Base-by-base conservation (phyloP, 2,329 filamentous ascomycete species). In the Penicillium sp. region DNA sequence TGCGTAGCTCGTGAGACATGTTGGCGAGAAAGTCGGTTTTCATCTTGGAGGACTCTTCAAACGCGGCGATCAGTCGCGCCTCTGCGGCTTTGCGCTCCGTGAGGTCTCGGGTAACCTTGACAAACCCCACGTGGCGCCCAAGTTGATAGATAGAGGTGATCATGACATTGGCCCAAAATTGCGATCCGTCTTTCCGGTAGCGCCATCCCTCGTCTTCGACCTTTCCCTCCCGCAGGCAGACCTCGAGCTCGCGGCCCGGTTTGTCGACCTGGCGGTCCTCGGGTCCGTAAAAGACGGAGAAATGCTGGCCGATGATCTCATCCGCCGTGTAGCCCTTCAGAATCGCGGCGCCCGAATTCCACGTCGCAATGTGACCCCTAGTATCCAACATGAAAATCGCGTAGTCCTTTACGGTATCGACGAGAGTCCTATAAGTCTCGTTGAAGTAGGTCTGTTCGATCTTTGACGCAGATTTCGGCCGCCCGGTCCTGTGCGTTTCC, bases 1-100 rank as follows among this genome's bases (percentile, higher is more conserved):
- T 86, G 38, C 83, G 76, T 49, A 86, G 82, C 63, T 86, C 83
- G 60, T 86, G 83, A 44, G 77, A 81, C 79, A 86, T 85, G 62
- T 85, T 84, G 46, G 81, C 81, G 24, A 85, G 65, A 55, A 85
- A 86, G 27, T 83, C 81, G 4, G 77, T 81, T 64, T 85, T 85
- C 51, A 85, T 67, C 57, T 80, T 80, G n/a, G 81, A 79, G n/a
- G 81, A 79, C 65, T 85, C 82, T 60, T 85, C 82, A 56, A 81
- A 84, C 2, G 81, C 81, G 10, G 76, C 68, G 39, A 84, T 80
- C 16, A 84, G 67, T 3, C 76, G 76, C n/a, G 75, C 68, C 62
- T 84, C 81, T 11, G 78, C 76, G 39, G 77, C 77, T 50, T 79
- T 79, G 24, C 80, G 74, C 58, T 83, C 81, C 0, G 79, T 82